Evolutionary conservation across 2,329 filamentous ascomycete species (phyloP).

Genomic region (Pestalotiopsis sp.): DNA sequence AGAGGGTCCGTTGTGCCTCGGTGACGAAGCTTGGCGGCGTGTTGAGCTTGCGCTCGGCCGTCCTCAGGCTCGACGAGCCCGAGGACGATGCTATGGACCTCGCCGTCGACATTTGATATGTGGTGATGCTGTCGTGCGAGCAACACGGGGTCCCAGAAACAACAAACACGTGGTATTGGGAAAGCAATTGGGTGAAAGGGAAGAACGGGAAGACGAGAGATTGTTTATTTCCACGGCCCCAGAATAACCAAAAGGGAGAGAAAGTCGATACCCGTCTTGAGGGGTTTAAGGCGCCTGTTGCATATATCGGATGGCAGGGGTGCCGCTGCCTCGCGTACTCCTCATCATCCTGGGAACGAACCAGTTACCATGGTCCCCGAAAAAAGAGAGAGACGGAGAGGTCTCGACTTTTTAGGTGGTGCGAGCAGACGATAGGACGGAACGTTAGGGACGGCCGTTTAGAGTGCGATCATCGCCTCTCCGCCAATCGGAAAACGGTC

Average conservation of each 20-base stretch:
- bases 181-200: not conserved
- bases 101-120: not conserved
- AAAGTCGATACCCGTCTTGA: not conserved
- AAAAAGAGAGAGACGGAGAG: not conserved
- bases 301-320: constrained; percentile 2
- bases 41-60: constrained; percentile 1
- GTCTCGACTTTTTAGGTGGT: not conserved
- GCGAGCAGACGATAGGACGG: not conserved
- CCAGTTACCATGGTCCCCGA: not conserved
- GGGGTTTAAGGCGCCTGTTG: not conserved
- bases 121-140: not conserved
- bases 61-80: constrained; percentile 1
- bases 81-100: constrained; percentile 8
- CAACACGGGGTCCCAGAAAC: not conserved
- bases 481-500: not conserved
- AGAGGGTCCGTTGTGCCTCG: constrained; percentile 16
- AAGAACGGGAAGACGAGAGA: not conserved
- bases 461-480: constrained; percentile 5
- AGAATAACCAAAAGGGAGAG: not conserved
- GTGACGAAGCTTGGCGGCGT: constrained; percentile 9
- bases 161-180: not conserved
- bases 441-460: not conserved
- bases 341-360: not conserved
- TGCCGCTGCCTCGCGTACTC: not conserved
- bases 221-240: not conserved